Evolutionary conservation across 331 rosid species (phyloP).

Genomic region (Malus hybrid): DNA sequence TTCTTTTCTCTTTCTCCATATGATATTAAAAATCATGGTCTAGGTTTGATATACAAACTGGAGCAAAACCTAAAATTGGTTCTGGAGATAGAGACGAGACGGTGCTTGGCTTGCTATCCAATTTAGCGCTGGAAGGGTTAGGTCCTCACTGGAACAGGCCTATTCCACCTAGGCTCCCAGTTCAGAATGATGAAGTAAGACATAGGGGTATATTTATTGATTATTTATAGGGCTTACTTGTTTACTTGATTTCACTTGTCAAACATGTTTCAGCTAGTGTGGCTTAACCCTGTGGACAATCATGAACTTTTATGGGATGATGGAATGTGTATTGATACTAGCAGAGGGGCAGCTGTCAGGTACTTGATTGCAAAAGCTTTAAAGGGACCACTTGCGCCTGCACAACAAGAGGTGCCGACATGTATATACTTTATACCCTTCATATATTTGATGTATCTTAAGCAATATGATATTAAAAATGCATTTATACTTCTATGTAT

Average conservation of each 20-base stretch:
- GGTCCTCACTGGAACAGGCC: conserved; percentile 92
- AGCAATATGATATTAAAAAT: not conserved
- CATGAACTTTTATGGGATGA: conserved; percentile 94
- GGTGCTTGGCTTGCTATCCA: conserved; percentile 62
- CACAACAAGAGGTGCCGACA: conserved; percentile 75
- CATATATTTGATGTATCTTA: not conserved
- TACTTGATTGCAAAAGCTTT: conserved; percentile 82
- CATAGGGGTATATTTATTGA: not conserved
- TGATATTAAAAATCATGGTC: conserved; percentile 22
- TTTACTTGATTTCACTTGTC: conserved; percentile 21
- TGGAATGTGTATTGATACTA: conserved; percentile 88
- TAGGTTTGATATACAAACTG: conserved; percentile 77
- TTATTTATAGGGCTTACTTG: conserved; percentile 15
- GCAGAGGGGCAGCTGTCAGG: conserved; percentile 92
- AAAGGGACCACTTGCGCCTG: conserved; percentile 85
- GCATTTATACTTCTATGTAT: not conserved
- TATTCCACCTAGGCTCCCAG: conserved; percentile 81
- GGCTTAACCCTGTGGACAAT: conserved; percentile 84
- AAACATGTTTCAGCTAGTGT: conserved; percentile 70
- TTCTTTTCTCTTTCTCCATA: not conserved
- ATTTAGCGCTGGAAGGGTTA: conserved; percentile 62
- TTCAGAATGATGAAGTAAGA: conserved; percentile 76
- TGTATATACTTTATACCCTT: not conserved
- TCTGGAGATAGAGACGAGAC: conserved; percentile 83
- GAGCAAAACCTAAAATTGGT: conserved; percentile 63